These are phyloP conservation scores for Xylaria intraflava DNA, from an alignment of 495 filamentous ascomycete genomes.

Conservation along the genomic window DNA sequence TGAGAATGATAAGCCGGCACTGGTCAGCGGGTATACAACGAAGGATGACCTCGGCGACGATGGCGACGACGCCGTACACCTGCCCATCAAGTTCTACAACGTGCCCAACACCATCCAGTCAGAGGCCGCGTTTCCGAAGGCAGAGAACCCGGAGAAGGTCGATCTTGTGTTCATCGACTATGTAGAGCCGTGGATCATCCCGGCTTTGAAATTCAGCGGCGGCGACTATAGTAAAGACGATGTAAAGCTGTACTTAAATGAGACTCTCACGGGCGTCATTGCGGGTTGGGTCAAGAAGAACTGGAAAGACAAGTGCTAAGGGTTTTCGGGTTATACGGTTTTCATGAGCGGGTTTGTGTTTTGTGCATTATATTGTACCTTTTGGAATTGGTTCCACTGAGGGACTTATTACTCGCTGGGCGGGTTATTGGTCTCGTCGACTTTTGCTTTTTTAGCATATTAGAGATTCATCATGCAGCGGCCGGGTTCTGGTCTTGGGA, in stretches of 20 bases:
- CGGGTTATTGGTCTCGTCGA: no score
- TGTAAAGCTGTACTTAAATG: slow-evolving; percentile 59
- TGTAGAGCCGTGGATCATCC: slow-evolving; percentile 68
- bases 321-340: background rate
- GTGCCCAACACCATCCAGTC: slow-evolving; percentile 79
- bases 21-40: slow-evolving; percentile 82
- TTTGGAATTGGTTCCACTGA: no score
- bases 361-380: background rate
- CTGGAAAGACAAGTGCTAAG: slow-evolving; percentile 56
- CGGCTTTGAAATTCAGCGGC: slow-evolving; percentile 63
- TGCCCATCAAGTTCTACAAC: slow-evolving; percentile 61
- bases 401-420: no score
- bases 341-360: background rate
- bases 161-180: slow-evolving; percentile 92
- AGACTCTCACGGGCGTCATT: slow-evolving; percentile 68
- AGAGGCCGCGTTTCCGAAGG: slow-evolving; percentile 48
- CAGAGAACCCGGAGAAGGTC: slow-evolving; percentile 56
- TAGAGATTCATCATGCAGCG: no score
- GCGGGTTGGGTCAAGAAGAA: slow-evolving; percentile 70
- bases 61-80: slow-evolving; percentile 87
- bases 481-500: no score
- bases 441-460: no score
- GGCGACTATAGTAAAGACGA: slow-evolving; percentile 52
- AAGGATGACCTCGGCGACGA: slow-evolving; percentile 75
- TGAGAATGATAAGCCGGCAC: slow-evolving; percentile 26